Percentiles rank a stretch among this genome's conserved stretches.
Evolutionary conservation across 495 filamentous ascomycete genomes (phyloP).

Genomic region (Cercophora newfieldiana): DNA sequence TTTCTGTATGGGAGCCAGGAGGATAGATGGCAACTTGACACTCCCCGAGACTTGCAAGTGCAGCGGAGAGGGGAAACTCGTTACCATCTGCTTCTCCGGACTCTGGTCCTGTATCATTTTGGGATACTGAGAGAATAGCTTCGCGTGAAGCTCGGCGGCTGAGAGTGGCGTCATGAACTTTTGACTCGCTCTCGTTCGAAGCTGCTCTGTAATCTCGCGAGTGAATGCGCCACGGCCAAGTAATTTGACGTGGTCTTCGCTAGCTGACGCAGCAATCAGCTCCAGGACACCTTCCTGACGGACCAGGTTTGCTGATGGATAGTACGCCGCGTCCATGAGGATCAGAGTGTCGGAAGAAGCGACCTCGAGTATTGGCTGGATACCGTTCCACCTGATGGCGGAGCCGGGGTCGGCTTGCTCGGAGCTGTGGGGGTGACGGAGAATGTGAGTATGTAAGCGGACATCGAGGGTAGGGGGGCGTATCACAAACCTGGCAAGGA

Average conservation of each 20-base stretch:
- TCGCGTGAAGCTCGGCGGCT: slow-evolving; percentile 50
- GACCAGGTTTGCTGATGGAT: slow-evolving; percentile 43
- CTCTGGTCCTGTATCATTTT: slow-evolving; percentile 44
- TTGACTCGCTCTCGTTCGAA: slow-evolving; percentile 41
- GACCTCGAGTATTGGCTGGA: slow-evolving; percentile 49
- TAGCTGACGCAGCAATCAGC: slow-evolving; percentile 48
- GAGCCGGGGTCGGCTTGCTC: slow-evolving; percentile 39
- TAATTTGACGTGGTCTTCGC: slow-evolving; percentile 44
- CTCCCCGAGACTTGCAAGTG: slow-evolving; percentile 48
- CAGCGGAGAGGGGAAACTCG: slow-evolving; percentile 46
- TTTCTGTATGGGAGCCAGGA: slow-evolving; percentile 39
- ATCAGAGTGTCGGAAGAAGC: slow-evolving; percentile 48
- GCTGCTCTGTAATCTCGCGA: slow-evolving; percentile 42
- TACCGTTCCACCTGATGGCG: slow-evolving; percentile 48
- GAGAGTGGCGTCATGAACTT: slow-evolving; percentile 39
- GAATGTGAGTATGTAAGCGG: slow-evolving; percentile 11
- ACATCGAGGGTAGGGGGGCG: neutral
- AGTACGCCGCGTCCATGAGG: slow-evolving; percentile 53
- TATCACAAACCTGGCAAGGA: slow-evolving; percentile 45
- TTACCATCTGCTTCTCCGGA: slow-evolving; percentile 41
- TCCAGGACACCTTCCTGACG: slow-evolving; percentile 47
- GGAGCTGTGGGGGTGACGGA: slow-evolving; percentile 33
- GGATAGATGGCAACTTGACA: slow-evolving; percentile 47
- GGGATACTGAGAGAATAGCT: slow-evolving; percentile 43
- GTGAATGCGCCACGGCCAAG: slow-evolving; percentile 48